A percentile compares a stretch with the other conserved stretches of the same genome.
Conservation (phyloP, 2,329 filamentous ascomycete species). For the Monilinia laxa region DNA sequence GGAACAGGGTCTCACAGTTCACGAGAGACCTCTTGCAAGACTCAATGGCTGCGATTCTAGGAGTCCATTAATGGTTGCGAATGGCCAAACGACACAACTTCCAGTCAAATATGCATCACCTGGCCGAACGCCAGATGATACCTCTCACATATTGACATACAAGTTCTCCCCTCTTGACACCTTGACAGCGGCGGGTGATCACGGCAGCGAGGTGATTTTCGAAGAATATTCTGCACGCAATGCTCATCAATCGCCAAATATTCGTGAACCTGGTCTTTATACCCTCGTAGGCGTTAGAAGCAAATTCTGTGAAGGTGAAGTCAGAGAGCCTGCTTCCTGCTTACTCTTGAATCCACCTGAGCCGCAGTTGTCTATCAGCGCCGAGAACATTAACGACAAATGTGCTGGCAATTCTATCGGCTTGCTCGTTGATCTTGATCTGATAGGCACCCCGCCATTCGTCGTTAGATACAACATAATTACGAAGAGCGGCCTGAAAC, state of each 20-base stretch:
- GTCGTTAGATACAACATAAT: constrained; percentile 74
- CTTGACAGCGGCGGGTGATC: constrained; percentile 67
- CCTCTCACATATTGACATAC: constrained; percentile 73
- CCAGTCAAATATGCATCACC: constrained; percentile 70
- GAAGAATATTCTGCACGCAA: constrained; percentile 62
- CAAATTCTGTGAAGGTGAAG: constrained; percentile 79
- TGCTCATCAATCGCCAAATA: constrained; percentile 61
- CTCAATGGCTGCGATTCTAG: constrained; percentile 76
- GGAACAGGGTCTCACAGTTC: constrained; percentile 77
- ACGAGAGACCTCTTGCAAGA: constrained; percentile 75
- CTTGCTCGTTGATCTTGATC: constrained; percentile 80
- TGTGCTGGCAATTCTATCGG: constrained; percentile 94
- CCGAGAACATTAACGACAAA: constrained; percentile 87
- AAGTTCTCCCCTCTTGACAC: constrained; percentile 75
- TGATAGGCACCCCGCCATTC: constrained; percentile 92
- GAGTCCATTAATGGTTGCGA: constrained; percentile 79
- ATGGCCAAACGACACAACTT: constrained; percentile 64
- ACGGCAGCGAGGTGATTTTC: constrained; percentile 57
- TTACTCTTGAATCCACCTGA: constrained; percentile 87
- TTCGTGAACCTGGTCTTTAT: constrained; percentile 81
- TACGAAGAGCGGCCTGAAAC: constrained; percentile 53
- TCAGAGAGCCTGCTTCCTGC: constrained; percentile 92
- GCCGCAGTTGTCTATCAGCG: constrained; percentile 70
- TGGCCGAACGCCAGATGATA: constrained; percentile 58
- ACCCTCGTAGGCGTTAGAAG: constrained; percentile 78